phyloP scores from a whole-genome alignment of 768 basidiomycete genomes.

The Mrakia frigida region DNA sequence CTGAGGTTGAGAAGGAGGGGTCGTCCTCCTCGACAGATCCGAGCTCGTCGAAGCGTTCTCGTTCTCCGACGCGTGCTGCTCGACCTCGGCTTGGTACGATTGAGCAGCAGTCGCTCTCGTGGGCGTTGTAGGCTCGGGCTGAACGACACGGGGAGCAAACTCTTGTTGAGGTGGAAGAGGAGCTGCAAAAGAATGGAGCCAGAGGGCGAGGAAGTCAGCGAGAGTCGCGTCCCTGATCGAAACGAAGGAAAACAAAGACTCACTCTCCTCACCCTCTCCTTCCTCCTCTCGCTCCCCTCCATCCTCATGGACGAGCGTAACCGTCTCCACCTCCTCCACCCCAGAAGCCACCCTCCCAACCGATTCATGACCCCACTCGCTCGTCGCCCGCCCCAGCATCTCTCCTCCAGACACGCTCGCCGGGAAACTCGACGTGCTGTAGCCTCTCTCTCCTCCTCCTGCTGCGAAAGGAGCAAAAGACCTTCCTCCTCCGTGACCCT shows the following conservation, averaged over 20 bases:
- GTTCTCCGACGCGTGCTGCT: background rate
- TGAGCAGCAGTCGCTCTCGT: background rate
- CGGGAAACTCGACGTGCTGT: conserved; percentile 22
- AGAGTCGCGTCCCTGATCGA: too few relatives aligned
- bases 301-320: too few relatives aligned
- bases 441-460: background rate
- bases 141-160: background rate
- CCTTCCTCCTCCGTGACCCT: background rate
- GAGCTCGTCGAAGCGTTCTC: background rate
- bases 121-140: background rate
- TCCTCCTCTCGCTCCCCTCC: background rate
- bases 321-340: background rate
- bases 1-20: background rate
- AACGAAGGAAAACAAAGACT: background rate
- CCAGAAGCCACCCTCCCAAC: background rate
- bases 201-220: background rate
- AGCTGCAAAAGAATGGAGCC: background rate
- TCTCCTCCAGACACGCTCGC: conserved; percentile 20
- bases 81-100: background rate
- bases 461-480: background rate
- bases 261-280: background rate
- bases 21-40: background rate
- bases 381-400: background rate
- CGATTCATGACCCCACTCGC: background rate
- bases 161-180: background rate